Evolutionary conservation across 768 basidiomycete species (phyloP), one percentile per base, ranked within the genome.

Genomic region (Tubosaeta sp.): DNA sequence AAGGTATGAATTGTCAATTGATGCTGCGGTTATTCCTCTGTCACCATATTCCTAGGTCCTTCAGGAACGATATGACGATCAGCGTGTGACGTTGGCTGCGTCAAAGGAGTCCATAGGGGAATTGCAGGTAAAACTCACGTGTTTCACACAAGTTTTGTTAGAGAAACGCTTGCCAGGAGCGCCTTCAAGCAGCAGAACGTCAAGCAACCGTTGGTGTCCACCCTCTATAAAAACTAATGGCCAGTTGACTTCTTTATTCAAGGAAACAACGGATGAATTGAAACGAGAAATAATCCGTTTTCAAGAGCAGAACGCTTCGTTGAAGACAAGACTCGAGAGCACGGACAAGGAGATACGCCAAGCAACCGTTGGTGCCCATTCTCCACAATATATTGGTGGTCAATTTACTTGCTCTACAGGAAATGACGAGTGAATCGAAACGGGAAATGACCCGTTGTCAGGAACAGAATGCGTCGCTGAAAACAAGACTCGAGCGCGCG

Each of bases 51-150:
- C 42, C 17, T 53, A 81, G 76, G 65, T 74, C 34, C 68, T 83
- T 14, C 78, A 85, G 59, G 82, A 86, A 49, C 76, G 82, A 25
- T 80, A 79, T 48, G 83, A 86, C 12, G 76, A 81, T 14, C 83
- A 84, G 56, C 64, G 74, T 1, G 67, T 79, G 6, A 78, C 80
- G 2, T 65, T 83, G 43, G 73, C 75, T 25, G 64, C 83, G 22
- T 74, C 79, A 7, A 82, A 80, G 58, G 83, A 85, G 53, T 71
- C 77, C 6, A 64, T 74, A 17, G 79, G 74, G 2, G 80, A 84
- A 59, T 55, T 79, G 12, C 82, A 80, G 65, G 78, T 76, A 55
- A 59, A 34, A 49, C 12, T 29, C 27, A 0, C 3, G 11, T 37
- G 17, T 43, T 43, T 12, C 11, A 13, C 5, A 8, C 7, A 11